These are phyloP conservation scores for Wickerhamiella pararugosa DNA, from an alignment of 1,139 yeast species.

Conservation along the genomic window DNA sequence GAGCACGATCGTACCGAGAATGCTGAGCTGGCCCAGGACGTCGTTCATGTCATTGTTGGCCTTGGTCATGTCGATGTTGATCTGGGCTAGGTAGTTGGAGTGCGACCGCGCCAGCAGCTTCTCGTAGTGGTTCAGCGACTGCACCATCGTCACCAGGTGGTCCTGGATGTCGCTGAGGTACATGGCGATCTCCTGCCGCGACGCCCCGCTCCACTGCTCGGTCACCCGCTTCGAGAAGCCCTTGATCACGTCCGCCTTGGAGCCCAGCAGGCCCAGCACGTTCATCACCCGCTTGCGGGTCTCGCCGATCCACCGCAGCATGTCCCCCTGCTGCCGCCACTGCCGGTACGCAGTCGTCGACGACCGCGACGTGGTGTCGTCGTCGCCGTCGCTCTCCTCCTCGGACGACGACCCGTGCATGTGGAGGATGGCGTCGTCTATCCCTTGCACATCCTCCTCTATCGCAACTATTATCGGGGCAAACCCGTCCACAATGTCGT, in stretches of 20 bases:
- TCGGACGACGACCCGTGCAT: constrained; percentile 47
- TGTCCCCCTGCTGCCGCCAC: constrained; percentile 87
- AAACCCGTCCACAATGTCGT: constrained; percentile 92
- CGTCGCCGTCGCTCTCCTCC: constrained; percentile 26
- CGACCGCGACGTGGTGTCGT: constrained; percentile 11
- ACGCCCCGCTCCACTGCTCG: constrained; percentile 66
- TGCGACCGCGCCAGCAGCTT: constrained; percentile 85
- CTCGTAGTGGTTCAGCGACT: constrained; percentile 84
- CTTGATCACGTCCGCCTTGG: constrained; percentile 91
- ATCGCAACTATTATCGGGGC: constrained; percentile 92
- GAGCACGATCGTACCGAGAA: constrained; percentile 83
- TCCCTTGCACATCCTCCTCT: constrained; percentile 76
- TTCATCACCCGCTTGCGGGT: constrained; percentile 92
- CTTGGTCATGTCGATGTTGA: constrained; percentile 91
- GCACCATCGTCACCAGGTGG: constrained; percentile 75
- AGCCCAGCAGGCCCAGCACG: constrained; percentile 63
- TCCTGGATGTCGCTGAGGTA: constrained; percentile 91
- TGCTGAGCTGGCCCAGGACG: constrained; percentile 83
- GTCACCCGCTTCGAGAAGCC: constrained; percentile 86
- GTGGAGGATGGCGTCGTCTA: constrained; percentile 76
- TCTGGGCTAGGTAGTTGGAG: constrained; percentile 88
- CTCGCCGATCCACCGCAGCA: constrained; percentile 89
- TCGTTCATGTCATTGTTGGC: constrained; percentile 97
- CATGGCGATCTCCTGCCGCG: constrained; percentile 69
- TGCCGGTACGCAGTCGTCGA: constrained; percentile 38